Conservation (phyloP, 257 asterid genomes). For the Jacaranda copaia region DNA sequence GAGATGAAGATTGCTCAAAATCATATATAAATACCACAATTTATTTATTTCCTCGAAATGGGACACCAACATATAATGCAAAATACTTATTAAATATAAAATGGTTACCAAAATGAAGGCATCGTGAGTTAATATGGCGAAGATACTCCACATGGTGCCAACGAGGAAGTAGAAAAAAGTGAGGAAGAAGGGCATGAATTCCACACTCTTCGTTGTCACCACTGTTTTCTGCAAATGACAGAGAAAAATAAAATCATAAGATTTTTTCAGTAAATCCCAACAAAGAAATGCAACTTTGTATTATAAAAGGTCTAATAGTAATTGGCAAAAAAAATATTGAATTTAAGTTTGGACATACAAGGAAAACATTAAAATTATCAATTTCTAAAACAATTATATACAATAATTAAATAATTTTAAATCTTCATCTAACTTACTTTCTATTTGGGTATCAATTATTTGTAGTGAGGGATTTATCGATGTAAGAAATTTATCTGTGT, state of each 20-base stretch:
- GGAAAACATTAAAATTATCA: no score
- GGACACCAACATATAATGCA: no score
- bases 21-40: no score
- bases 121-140: slow-evolving; percentile 37
- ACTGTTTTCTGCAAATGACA: slow-evolving; percentile 33
- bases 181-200: slow-evolving; percentile 45
- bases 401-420: background rate
- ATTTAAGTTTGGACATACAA: no score
- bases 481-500: background rate
- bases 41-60: no score
- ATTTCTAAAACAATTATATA: no score
- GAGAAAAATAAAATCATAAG: background rate
- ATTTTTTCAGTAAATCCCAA: no score
- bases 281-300: background rate
- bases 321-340: background rate
- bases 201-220: slow-evolving; percentile 41
- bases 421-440: background rate
- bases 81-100: no score
- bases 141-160: slow-evolving; percentile 36
- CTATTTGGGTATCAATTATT: background rate
- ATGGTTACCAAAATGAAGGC: slow-evolving; percentile 35
- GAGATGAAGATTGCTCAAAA: no score
- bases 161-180: slow-evolving; percentile 32
- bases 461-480: background rate
- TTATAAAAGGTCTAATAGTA: no score